Conservation (phyloP, 2,329 filamentous ascomycete genomes). For the Xylaria sp. region DNA sequence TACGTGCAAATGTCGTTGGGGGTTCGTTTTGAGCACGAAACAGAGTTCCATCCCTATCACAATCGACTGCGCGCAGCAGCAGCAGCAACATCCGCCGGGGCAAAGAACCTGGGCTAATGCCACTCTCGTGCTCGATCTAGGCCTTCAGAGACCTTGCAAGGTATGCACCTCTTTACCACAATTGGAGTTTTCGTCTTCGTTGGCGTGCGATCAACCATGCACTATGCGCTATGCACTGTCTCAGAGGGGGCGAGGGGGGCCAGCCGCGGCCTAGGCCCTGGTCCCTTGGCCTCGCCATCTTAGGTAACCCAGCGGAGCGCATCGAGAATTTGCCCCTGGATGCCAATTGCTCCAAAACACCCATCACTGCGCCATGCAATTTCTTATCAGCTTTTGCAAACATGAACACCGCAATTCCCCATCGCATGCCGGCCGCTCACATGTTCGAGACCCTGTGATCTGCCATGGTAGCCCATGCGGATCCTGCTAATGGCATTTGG, state of each 20-base stretch:
- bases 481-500: constrained; percentile 40
- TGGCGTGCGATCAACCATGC: constrained; percentile 8
- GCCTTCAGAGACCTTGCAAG: constrained; percentile 50
- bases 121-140: constrained; percentile 42
- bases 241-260: not conserved
- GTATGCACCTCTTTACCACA: constrained; percentile 40
- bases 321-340: constrained; percentile 26
- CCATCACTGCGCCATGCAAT: constrained; percentile 28
- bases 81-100: too few species aligned
- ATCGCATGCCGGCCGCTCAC: constrained; percentile 7
- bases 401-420: not conserved
- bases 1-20: constrained; percentile 31
- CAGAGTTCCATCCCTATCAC: not conserved
- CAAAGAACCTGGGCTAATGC: constrained; percentile 36
- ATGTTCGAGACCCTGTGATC: constrained; percentile 29
- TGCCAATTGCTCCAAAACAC: constrained; percentile 34
- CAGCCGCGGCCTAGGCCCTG: constrained; percentile 1
- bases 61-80: too few species aligned
- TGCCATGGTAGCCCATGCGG: not conserved
- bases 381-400: constrained; percentile 22
- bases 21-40: not conserved
- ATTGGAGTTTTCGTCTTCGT: constrained; percentile 2
- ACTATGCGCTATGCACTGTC: not conserved
- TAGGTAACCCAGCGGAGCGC: not conserved
- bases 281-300: constrained; percentile 1